Conservation (phyloP, 257 asterid genomes). For the Gardenia jasminoides region DNA sequence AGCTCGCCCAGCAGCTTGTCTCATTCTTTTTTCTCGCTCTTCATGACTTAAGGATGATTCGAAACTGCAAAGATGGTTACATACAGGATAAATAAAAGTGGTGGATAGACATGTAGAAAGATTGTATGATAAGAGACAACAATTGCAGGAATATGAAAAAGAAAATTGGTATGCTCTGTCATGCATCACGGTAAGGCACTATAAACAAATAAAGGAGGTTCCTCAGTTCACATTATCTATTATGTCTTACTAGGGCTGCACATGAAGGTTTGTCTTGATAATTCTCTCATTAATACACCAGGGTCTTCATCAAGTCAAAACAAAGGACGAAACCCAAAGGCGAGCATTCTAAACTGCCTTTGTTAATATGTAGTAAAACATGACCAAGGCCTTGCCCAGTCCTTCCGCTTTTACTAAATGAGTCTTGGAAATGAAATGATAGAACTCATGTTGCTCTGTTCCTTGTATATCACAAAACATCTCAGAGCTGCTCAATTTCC, state of each 20-base stretch:
- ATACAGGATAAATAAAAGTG: slow-evolving; percentile 9
- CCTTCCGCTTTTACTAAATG: not conserved
- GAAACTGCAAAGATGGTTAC: slow-evolving; percentile 41
- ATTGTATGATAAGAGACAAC: not conserved
- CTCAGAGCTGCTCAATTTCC: not conserved
- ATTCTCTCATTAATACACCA: not conserved
- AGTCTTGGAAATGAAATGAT: not conserved
- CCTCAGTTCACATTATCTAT: not conserved
- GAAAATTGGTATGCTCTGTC: not conserved
- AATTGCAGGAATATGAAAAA: not conserved
- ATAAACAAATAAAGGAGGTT: slow-evolving; percentile 7
- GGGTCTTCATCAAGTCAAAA: not conserved
- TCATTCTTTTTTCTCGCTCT: slow-evolving; percentile 66
- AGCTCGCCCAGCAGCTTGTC: slow-evolving; percentile 68
- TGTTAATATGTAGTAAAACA: not conserved
- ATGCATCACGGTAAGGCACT: not conserved
- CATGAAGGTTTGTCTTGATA: not conserved
- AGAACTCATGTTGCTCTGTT: not conserved
- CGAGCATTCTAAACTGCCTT: not conserved
- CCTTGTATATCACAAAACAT: not conserved
- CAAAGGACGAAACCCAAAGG: too few relatives aligned
- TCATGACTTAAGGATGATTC: slow-evolving; percentile 65
- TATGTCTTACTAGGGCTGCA: not conserved
- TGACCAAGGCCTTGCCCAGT: not conserved
- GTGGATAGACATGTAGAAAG: not conserved